Percentiles rank a stretch among this genome's conserved stretches.
Evolutionary conservation across 495 filamentous ascomycete species (phyloP).

Genomic region (Neurospora sublineolata): DNA sequence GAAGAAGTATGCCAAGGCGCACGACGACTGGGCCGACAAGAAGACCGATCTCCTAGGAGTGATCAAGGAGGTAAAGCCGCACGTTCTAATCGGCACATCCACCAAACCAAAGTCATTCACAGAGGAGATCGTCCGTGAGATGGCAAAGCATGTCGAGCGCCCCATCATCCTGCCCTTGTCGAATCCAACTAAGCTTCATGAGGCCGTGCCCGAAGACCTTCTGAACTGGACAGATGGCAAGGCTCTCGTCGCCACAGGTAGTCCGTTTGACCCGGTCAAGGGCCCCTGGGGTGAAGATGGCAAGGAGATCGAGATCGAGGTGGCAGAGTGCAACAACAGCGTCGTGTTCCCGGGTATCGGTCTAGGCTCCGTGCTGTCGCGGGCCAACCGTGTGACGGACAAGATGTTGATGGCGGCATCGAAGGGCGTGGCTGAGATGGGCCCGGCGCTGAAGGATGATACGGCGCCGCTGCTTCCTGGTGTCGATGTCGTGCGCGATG

Average conservation of each 20-base stretch:
- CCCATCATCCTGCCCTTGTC: constrained; percentile 79
- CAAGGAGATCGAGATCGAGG: constrained; percentile 43
- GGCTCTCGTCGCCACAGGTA: constrained; percentile 75
- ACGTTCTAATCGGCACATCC: constrained; percentile 75
- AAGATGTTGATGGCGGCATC: constrained; percentile 75
- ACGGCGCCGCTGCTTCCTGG: constrained; percentile 58
- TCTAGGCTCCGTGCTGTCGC: constrained; percentile 61
- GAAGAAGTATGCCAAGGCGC: constrained; percentile 51
- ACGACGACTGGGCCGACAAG: constrained; percentile 50
- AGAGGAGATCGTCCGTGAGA: constrained; percentile 58
- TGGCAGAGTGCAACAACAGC: constrained; percentile 87
- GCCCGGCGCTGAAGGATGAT: constrained; percentile 47
- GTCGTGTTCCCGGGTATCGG: constrained; percentile 83
- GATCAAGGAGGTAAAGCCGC: constrained; percentile 61
- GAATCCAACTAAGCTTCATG: constrained; percentile 78
- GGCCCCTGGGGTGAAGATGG: constrained; percentile 46
- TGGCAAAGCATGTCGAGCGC: constrained; percentile 65
- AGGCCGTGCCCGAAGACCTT: constrained; percentile 70
- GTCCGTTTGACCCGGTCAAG: constrained; percentile 68
- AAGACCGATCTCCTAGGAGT: constrained; percentile 51
- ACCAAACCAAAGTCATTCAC: constrained; percentile 75
- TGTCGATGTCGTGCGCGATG: constrained; percentile 59
- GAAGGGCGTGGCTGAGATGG: constrained; percentile 56
- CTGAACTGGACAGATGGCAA: constrained; percentile 66
- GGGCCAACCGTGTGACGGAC: constrained; percentile 51